These are phyloP conservation scores for Neodidymelliopsis sp. DNA, from an alignment of 2,329 filamentous ascomycete genomes.

Conservation along the genomic window DNA sequence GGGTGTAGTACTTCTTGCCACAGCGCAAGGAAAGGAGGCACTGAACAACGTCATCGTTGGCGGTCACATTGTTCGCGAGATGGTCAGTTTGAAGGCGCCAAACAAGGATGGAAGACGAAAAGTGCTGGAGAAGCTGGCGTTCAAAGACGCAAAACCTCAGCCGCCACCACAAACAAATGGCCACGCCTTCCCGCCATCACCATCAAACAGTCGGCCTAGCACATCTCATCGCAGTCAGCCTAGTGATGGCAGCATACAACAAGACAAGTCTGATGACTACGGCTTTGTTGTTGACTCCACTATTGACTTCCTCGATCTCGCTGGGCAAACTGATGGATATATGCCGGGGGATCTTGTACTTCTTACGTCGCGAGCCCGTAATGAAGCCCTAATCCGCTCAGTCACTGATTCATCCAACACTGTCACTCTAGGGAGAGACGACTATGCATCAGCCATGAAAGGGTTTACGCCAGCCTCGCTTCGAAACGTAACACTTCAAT, in stretches of 20 bases:
- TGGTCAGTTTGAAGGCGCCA: conserved; percentile 86
- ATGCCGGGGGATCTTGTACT: conserved; percentile 94
- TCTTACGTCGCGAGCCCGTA: conserved; percentile 84
- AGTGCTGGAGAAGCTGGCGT: conserved; percentile 80
- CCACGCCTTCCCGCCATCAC: conserved; percentile 50
- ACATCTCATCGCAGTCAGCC: conserved; percentile 54
- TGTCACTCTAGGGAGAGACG: conserved; percentile 72
- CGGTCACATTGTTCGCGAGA: conserved; percentile 91
- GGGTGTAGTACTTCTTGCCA: conserved; percentile 85
- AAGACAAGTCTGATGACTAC: conserved; percentile 49
- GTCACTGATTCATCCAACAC: conserved; percentile 58
- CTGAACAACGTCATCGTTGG: conserved; percentile 90
- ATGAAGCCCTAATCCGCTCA: conserved; percentile 88
- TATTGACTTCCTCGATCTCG: conserved; percentile 90
- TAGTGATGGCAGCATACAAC: conserved; percentile 43
- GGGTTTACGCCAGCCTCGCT: conserved; percentile 96
- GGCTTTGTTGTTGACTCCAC: conserved; percentile 77
- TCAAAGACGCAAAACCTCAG: conserved; percentile 49
- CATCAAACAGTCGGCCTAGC: conserved; percentile 57
- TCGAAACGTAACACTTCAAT: conserved; percentile 91
- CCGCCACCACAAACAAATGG: conserved; percentile 31
- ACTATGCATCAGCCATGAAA: conserved; percentile 85
- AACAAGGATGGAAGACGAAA: conserved; percentile 87
- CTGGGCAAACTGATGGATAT: conserved; percentile 94
- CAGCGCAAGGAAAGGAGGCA: conserved; percentile 90